Percentiles rank a stretch among this genome's conserved stretches.
phyloP scores from a whole-genome alignment of 2,329 filamentous ascomycete genomes.

The Xylariaceae sp. region DNA sequence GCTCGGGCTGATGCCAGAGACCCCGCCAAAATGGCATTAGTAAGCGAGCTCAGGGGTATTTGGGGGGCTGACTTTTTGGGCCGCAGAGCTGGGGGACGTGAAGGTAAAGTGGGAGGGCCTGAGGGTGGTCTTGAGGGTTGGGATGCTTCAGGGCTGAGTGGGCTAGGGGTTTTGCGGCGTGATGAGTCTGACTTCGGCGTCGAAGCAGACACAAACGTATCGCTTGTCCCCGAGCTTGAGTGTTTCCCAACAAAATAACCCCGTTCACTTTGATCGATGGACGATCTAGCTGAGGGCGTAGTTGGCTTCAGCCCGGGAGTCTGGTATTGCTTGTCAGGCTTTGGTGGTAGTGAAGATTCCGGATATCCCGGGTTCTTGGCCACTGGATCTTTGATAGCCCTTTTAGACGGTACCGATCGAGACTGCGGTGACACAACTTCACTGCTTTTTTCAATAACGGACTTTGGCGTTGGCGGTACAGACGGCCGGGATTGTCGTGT shows the following conservation, averaged over 20 bases:
- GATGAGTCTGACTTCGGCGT: conserved; percentile 31
- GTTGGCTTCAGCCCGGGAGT: conserved; percentile 5
- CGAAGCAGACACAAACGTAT: conserved; percentile 42
- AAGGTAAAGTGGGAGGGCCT: conserved; percentile 9
- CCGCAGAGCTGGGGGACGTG: conserved; percentile 12
- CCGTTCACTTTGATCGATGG: neutral
- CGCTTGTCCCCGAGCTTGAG: conserved; percentile 39
- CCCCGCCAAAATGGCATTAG: conserved; percentile 69
- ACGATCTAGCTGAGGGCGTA: neutral
- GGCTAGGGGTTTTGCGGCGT: conserved; percentile 20
- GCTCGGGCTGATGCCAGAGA: conserved; percentile 62
- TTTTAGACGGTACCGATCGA: conserved; percentile 24
- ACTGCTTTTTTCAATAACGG: conserved; percentile 19
- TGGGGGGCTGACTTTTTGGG: conserved; percentile 26
- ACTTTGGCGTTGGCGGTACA: conserved; percentile 23
- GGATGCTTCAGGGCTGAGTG: conserved; percentile 17
- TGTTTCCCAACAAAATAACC: conserved; percentile 10
- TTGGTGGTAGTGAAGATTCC: conserved; percentile 11
- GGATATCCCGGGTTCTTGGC: conserved; percentile 5
- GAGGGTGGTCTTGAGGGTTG: conserved; percentile 20
- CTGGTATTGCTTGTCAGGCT: conserved; percentile 18
- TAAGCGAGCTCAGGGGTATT: conserved; percentile 59
- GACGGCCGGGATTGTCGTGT: conserved; percentile 23
- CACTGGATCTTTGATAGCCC: conserved; percentile 19
- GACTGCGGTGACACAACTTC: conserved; percentile 29